Percentiles rank a stretch among this genome's conserved stretches.
Conservation (phyloP, 1,139 yeast genomes). For the Sugiyamaella grinbergsii region DNA sequence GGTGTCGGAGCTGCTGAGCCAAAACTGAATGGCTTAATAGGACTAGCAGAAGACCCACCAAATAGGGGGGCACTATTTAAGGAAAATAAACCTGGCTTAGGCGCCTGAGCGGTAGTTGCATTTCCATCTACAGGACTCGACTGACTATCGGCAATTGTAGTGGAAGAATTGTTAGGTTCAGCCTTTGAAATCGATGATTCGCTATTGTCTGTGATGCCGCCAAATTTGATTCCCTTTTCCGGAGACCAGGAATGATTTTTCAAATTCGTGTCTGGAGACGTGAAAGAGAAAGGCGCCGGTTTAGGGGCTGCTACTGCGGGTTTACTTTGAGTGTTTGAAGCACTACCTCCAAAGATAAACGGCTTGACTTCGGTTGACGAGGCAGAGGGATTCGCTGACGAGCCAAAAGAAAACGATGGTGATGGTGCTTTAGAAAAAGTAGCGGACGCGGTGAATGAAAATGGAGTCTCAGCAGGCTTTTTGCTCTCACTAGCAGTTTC, state of each 20-base stretch:
- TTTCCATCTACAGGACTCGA: not conserved
- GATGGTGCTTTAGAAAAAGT: too few species aligned
- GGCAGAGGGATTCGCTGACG: conserved; percentile 36
- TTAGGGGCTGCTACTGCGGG: conserved; percentile 17
- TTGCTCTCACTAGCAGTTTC: not conserved
- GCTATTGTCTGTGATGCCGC: conserved; percentile 28
- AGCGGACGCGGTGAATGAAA: not conserved
- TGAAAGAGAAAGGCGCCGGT: conserved; percentile 22
- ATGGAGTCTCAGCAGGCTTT: not conserved
- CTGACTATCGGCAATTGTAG: conserved; percentile 17
- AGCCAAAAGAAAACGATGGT: conserved; percentile 32
- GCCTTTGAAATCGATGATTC: conserved; percentile 22
- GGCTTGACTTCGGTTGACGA: conserved; percentile 36
- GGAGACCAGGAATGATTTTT: conserved; percentile 40
- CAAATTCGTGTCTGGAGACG: conserved; percentile 17
- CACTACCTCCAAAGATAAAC: conserved; percentile 1
- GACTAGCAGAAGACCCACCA: not conserved
- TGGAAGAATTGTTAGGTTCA: conserved; percentile 22
- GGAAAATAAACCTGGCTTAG: conserved; percentile 5
- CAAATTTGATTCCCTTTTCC: conserved; percentile 43
- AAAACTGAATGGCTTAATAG: conserved; percentile 41
- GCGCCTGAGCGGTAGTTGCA: not conserved
- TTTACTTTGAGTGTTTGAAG: not conserved
- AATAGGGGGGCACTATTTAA: not conserved
- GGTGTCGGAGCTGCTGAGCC: conserved; percentile 28